phyloP scores from a whole-genome alignment of 208 protist genomes.

The Leishmania mexicana region DNA sequence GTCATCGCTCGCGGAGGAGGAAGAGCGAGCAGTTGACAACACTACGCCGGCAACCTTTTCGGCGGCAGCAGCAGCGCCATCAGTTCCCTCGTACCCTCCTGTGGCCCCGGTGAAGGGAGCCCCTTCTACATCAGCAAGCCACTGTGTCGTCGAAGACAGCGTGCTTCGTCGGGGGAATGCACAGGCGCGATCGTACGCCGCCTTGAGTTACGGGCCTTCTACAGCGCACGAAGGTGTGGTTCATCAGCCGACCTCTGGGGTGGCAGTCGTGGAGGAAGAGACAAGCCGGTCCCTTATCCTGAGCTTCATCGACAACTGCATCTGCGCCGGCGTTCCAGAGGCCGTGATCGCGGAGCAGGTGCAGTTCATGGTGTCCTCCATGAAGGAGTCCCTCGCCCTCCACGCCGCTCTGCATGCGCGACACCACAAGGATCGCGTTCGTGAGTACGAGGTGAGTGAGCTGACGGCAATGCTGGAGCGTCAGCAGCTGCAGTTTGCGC shows the following conservation, averaged over 20 bases:
- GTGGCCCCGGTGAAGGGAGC: not conserved
- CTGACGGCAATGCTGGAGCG: slow-evolving; percentile 58
- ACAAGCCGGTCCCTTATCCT: slow-evolving; percentile 48
- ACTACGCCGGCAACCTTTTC: not conserved
- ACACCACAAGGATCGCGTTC: slow-evolving; percentile 58
- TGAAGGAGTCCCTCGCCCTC: slow-evolving; percentile 67
- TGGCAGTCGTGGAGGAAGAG: slow-evolving; percentile 9
- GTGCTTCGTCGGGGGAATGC: not conserved
- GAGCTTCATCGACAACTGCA: slow-evolving; percentile 78
- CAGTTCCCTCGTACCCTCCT: not conserved
- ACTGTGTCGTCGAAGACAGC: slow-evolving; percentile 9
- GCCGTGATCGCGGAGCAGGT: slow-evolving; percentile 74
- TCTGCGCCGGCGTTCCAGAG: slow-evolving; percentile 58
- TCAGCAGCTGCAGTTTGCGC: slow-evolving; percentile 36
- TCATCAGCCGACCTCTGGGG: not conserved
- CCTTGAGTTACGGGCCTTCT: not conserved
- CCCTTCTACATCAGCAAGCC: not conserved
- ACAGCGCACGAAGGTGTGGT: not conserved
- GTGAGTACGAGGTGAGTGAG: slow-evolving; percentile 58
- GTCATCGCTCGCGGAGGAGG: not conserved
- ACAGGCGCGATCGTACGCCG: not conserved
- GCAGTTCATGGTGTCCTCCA: slow-evolving; percentile 75
- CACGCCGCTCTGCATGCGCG: slow-evolving; percentile 60
- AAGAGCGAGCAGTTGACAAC: not conserved
- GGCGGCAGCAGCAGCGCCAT: not conserved